Base-by-base conservation (phyloP, 371 early-diverging fungal genomes). In the Chytridium lagenaria region DNA sequence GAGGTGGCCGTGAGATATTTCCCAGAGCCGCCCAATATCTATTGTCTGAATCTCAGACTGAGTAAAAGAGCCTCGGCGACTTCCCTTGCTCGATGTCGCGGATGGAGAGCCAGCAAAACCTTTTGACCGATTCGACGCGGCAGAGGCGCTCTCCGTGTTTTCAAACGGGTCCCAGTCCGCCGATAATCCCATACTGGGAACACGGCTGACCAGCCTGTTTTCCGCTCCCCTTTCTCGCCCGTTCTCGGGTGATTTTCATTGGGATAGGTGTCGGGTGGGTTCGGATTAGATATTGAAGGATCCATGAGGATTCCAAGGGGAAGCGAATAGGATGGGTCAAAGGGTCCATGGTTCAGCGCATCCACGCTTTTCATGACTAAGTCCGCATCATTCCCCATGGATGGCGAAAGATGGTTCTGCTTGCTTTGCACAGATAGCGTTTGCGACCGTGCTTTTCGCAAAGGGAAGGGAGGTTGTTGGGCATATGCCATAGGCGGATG, bases 191-290 rank as follows among this genome's bases (percentile, higher is more conserved):
- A 74, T 28, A 23, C 77, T 76, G 0, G 83, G 81, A 30, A 76
- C 70, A 10, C 83, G 71, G 33, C 80, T 79, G 30, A 78, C 78
- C 2, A 80, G 31, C 69, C 71, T 19, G 30, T 30, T 22, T 61
- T 72, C 23, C 83, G 75, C 49, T 83, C 83, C 0, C 83, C 83
- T 49, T 68, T 74, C 44, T 83, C 77, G 2, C 83, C 81, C 64
- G 74, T 76, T 22, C 78, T 75, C 2, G 83, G 83, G 68, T 80
- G 80, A 30, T 79, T 75, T 28, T 83, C 75, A 49, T 40, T 68
- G 34, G 61, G 34, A 61, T 33, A 16, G 34, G 37, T 37, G 26
- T 37, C 40, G 28, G 28, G 49, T 28, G 57, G 67, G 26, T 75
- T 50, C 19, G 36, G 51, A 49, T 39, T 30, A 59, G n/a, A 34